Evolutionary conservation across 2,329 filamentous ascomycete species (phyloP).

Genomic region (Grosmannia huntii): DNA sequence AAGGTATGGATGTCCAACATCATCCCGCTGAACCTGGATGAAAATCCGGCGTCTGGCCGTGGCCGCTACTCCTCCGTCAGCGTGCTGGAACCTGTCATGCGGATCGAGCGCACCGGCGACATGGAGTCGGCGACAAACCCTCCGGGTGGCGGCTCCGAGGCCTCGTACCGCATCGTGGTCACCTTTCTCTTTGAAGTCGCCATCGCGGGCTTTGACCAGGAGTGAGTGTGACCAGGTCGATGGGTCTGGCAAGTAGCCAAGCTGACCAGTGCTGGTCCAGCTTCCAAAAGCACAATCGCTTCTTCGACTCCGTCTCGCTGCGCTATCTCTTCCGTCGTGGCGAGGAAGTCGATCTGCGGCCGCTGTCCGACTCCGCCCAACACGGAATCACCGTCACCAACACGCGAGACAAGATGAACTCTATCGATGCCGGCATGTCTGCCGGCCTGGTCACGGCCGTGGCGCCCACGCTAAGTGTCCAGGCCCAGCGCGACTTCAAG

Average conservation of each 20-base stretch:
- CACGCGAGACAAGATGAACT: conserved; percentile 6
- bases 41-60: conserved; percentile 12
- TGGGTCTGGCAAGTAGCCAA: too few relatives aligned
- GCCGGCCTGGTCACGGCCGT: conserved; percentile 4
- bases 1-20: conserved; percentile 12
- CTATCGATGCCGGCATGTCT: conserved; percentile 9
- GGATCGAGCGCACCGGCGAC: conserved; percentile 12
- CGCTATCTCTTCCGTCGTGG: conserved; percentile 14
- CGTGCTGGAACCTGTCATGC: conserved; percentile 14
- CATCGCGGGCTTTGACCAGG: conserved; percentile 11
- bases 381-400: conserved; percentile 10
- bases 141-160: background rate
- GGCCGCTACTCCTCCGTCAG: conserved; percentile 13
- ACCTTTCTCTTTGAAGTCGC: conserved; percentile 13
- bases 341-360: conserved; percentile 11
- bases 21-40: conserved; percentile 12
- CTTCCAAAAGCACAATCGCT: conserved; percentile 12
- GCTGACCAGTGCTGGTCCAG: background rate
- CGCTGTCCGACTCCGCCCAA: conserved; percentile 11
- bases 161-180: conserved; percentile 13
- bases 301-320: conserved; percentile 14
- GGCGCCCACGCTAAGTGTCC: conserved; percentile 12
- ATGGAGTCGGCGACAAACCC: background rate
- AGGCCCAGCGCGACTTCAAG: conserved; percentile 13
- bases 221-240: conserved; percentile 2